Percentiles rank a stretch among this genome's conserved stretches.
Conservation (phyloP, 352 stramenopile species). For the Pythium utonaiense region DNA sequence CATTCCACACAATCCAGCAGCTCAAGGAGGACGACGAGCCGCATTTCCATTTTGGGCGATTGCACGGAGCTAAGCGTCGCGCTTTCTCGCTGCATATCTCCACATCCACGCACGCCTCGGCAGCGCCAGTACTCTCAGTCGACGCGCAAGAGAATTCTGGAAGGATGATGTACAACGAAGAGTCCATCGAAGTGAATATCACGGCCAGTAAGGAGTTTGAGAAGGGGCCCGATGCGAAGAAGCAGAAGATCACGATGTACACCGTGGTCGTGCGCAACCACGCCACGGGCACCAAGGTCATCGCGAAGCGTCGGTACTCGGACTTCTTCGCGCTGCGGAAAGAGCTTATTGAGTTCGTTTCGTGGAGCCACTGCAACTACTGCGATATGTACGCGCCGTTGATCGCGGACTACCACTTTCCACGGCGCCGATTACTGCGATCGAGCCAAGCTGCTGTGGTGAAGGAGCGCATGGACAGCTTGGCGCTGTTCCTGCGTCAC, state of each 20-base stretch:
- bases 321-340: slow-evolving; percentile 85
- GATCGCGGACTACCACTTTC: slow-evolving; percentile 78
- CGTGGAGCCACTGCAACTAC: slow-evolving; percentile 65
- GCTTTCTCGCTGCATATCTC: neutral
- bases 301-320: slow-evolving; percentile 77
- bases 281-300: slow-evolving; percentile 65
- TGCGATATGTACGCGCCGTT: slow-evolving; percentile 63
- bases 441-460: slow-evolving; percentile 66
- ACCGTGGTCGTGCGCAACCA: slow-evolving; percentile 80
- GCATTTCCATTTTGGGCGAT: neutral
- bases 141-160: neutral
- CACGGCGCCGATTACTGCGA: slow-evolving; percentile 64
- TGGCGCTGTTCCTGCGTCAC: slow-evolving; percentile 74
- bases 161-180: slow-evolving; percentile 27
- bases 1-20: slow-evolving; percentile 1
- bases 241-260: slow-evolving; percentile 82
- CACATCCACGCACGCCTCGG: neutral
- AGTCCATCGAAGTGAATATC: slow-evolving; percentile 27
- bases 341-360: slow-evolving; percentile 79
- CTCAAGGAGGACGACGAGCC: neutral
- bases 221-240: slow-evolving; percentile 26
- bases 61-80: neutral
- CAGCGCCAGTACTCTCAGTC: neutral
- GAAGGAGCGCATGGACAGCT: slow-evolving; percentile 83
- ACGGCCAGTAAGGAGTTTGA: slow-evolving; percentile 28